These are phyloP conservation scores for Lotus japonicus DNA, from an alignment of 306 rosid species.

Conservation along the genomic window DNA sequence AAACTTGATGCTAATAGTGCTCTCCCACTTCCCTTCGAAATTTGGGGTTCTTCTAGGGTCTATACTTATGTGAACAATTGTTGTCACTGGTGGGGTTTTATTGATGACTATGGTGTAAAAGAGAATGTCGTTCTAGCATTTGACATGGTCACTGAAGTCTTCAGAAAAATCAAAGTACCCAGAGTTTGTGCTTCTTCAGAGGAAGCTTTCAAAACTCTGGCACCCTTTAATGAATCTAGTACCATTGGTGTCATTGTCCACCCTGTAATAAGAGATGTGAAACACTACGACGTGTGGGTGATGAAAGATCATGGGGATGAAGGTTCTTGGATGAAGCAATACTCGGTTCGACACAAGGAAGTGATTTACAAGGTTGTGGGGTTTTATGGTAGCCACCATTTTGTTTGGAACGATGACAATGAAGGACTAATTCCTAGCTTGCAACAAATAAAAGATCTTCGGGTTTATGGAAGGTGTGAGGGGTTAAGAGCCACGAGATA, in stretches of 20 bases:
- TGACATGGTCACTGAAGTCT: conserved; percentile 22
- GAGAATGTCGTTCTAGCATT: conserved; percentile 17
- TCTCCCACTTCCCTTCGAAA: conserved; percentile 7
- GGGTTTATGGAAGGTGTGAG: not conserved
- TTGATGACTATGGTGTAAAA: not conserved
- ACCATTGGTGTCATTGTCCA: not conserved
- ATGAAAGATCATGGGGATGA: conserved; percentile 19
- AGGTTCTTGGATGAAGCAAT: conserved; percentile 23
- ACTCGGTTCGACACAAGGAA: not conserved
- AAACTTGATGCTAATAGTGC: not conserved
- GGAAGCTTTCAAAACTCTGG: not conserved
- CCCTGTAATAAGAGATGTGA: not conserved
- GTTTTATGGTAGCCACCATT: not conserved
- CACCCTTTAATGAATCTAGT: conserved; percentile 1
- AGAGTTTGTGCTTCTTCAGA: not conserved
- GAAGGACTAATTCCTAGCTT: not conserved
- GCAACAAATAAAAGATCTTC: not conserved
- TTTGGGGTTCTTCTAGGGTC: conserved; percentile 12
- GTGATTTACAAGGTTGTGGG: conserved; percentile 4
- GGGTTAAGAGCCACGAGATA: conserved; percentile 11
- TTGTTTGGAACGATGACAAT: conserved; percentile 6
- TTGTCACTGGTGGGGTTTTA: conserved; percentile 23
- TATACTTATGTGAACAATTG: conserved; percentile 15
- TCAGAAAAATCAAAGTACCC: conserved; percentile 20
- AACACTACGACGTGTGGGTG: conserved; percentile 17